Evolutionary conservation across 2,329 filamentous ascomycete species (phyloP), one percentile per base, ranked within the genome.

Genomic region (Hypomyces rosellus): DNA sequence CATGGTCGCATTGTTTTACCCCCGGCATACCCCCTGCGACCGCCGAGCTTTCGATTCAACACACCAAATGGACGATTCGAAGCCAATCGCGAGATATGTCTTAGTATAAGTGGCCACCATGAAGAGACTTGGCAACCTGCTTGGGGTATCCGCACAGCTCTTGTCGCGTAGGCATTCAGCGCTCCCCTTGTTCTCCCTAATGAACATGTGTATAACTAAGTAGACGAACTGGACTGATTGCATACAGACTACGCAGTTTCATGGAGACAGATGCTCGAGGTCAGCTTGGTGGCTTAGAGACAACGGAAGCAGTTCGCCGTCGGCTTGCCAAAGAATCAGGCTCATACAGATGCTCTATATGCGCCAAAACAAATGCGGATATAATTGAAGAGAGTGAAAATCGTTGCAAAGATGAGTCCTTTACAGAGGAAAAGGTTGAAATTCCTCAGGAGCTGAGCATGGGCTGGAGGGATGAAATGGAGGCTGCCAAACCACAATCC

Each of bases 81-180:
- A 69, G 85, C 90, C 49, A 99, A 99, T 66, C 84, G 93, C 57
- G 92, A 97, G 74, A 97, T 99, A 60, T 99, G 93, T 65, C 81
- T 99, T 14, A 89, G 83, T 61, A 99, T 97, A 62, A 88, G 83
- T 47, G 92, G 91, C 2, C 92, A 96, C 69, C 93, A 99, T 70
- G 93, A 97, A 68, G 93, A 97, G 73, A 95, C 89, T 14, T 99
- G 93, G 93, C 92, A 96, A 76, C 93, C 93, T 0, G 93, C 93
- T 1, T 99, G 93, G 93, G 93, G 93, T 0, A 86, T 99, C 9
- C 80, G 93, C 53, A 97, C 93, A 4, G 92, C 93, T 14, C 72
- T 99, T 6, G 80, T 84, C 39, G 82, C 82, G 71, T 73, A 64
- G 37, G 66, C 60, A 39, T 20, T 42, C 34, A 36, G 15, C 43